Base-by-base conservation (phyloP, 164 flowering plant species). In the Piper betle region DNA sequence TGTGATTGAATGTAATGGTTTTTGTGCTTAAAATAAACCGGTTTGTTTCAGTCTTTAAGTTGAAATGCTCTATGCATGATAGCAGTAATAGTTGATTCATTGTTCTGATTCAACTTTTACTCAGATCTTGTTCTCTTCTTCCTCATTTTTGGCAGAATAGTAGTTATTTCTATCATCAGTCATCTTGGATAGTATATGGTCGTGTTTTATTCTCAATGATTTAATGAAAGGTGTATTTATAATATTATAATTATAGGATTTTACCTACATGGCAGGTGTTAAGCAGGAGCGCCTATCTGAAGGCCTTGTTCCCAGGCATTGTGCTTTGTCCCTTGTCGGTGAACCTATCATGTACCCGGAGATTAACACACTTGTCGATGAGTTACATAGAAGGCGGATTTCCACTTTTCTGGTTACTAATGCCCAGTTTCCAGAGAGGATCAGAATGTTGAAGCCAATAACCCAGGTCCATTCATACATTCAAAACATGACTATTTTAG, bases 301-400 rank as follows among this genome's bases (percentile, higher is more conserved):
- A 78, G 99, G 96, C 50, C 95, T 94, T 25, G 60, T 78, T 19
- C 96, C 97, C 16, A 83, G 91, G 80, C 99, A 94, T 69, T 94
- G 99, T 81, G 97, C 99, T 39, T 80, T 94, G 70, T 94, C 99
- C 17, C 96, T 94, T 73, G 99, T 94, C 79, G 96, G 99, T 60
- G 97, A 94, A 75, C 99, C 99, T 37, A 94, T 94, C 68, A 91
- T 94, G 99, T 94, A 94, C 66, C 99, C 99, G 6, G 96, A 91
- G 76, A 94, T 94, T 58, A 94, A 94, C 66, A 15, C 81, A 55
- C 97, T 91, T 66, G 78, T 94, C 54, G 90, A 83, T 78, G 99
- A 91, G 77, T 79, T 94, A 71, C 99, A 94, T 62, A 70, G 67
- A 62, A 79, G 93, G 67, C 76, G 84, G 38, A 94, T 94, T 61